A percentile compares a stretch with the other conserved stretches of the same genome.
These are phyloP conservation scores for Pyrenophora teres DNA, from an alignment of 2,329 filamentous ascomycete species.

Conservation along the genomic window DNA sequence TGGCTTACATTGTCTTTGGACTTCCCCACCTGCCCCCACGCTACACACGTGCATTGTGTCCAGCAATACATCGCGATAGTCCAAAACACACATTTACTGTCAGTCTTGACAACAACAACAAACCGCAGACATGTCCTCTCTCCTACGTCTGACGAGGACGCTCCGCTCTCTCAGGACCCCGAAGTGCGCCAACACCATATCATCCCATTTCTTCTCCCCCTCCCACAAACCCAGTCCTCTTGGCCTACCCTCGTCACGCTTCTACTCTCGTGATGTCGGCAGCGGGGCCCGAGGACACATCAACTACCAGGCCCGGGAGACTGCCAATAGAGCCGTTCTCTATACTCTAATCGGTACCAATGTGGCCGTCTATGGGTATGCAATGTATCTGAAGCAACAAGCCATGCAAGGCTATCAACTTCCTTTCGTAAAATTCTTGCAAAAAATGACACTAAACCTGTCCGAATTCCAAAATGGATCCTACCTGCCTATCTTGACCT, in stretches of 20 bases:
- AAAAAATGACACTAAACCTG: slow-evolving; percentile 44
- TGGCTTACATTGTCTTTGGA: no score
- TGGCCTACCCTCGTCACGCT: slow-evolving; percentile 12
- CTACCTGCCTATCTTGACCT: slow-evolving; percentile 49
- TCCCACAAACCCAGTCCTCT: slow-evolving; percentile 10
- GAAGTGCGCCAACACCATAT: slow-evolving; percentile 9
- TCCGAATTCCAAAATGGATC: slow-evolving; percentile 33
- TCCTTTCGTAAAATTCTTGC: slow-evolving; percentile 20
- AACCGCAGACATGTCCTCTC: slow-evolving; percentile 7
- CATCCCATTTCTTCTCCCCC: slow-evolving; percentile 28
- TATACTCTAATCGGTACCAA: slow-evolving; percentile 50
- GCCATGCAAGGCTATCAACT: slow-evolving; percentile 22
- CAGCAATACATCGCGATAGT: not conserved
- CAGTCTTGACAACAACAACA: not conserved
- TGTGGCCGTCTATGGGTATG: slow-evolving; percentile 46
- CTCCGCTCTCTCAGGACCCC: slow-evolving; percentile 12
- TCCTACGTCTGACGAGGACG: slow-evolving; percentile 13
- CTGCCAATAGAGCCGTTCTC: slow-evolving; percentile 31
- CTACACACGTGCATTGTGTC: not conserved
- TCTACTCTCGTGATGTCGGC: slow-evolving; percentile 6
- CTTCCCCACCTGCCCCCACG: no score
- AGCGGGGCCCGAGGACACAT: not conserved
- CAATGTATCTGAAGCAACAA: slow-evolving; percentile 40
- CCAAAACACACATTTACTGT: no score
- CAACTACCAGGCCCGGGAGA: slow-evolving; percentile 2